A percentile compares a stretch with the other conserved stretches of the same genome.
Evolutionary conservation across 371 early-diverging fungal species (phyloP).

Genomic region (Thermomucor indicae-seudaticae): DNA sequence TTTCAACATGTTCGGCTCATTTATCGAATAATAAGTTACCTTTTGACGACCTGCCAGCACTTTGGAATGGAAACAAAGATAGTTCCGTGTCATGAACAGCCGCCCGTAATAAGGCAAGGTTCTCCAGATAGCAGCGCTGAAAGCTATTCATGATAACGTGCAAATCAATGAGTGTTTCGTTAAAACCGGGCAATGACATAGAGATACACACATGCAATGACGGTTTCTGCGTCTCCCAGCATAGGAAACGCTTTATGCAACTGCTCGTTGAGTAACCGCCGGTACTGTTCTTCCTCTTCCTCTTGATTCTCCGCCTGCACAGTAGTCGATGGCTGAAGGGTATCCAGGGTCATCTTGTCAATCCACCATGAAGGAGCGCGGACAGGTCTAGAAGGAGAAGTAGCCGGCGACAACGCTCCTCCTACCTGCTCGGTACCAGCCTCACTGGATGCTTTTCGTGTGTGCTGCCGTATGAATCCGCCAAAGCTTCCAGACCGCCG

Average conservation of each 20-base stretch:
- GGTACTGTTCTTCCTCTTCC: constrained; percentile 11
- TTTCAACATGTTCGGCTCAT: no score
- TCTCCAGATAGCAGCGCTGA: constrained; percentile 32
- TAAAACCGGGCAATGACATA: neutral
- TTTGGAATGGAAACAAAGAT: constrained; percentile 62
- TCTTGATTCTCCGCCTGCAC: neutral
- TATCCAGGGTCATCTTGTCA: neutral
- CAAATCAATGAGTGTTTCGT: neutral
- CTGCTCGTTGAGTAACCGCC: constrained; percentile 24
- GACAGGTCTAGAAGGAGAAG: neutral
- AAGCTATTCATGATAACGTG: constrained; percentile 13
- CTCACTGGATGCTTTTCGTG: constrained; percentile 1
- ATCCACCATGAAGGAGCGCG: constrained; percentile 3
- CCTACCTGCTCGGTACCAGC: neutral
- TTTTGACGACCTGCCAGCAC: constrained; percentile 53
- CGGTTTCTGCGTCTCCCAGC: constrained; percentile 45
- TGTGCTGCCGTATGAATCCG: constrained; percentile 1
- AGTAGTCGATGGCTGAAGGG: neutral
- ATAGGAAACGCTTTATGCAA: constrained; percentile 52
- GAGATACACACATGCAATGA: constrained; percentile 37
- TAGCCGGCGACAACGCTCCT: neutral
- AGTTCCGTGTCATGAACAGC: constrained; percentile 57
- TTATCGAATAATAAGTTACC: constrained; percentile 24
- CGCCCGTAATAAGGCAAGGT: constrained; percentile 58
- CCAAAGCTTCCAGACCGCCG: constrained; percentile 7